phyloP scores from a whole-genome alignment of 2,329 filamentous ascomycete species.

The Diaporthe vexans region DNA sequence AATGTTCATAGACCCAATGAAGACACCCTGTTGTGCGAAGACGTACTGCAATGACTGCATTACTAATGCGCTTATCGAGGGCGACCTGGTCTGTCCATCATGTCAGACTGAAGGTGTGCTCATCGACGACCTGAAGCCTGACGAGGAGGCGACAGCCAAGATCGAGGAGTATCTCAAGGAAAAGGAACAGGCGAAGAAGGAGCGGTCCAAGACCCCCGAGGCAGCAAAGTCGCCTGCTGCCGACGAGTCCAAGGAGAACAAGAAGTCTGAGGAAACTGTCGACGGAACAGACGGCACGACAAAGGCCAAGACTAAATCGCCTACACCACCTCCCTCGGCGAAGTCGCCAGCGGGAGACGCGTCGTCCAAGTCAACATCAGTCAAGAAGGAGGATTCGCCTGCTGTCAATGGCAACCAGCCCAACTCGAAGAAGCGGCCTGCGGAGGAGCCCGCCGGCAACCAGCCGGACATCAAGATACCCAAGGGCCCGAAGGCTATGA shows the following conservation, averaged over 20 bases:
- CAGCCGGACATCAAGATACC: constrained; percentile 76
- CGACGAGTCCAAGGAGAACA: constrained; percentile 46
- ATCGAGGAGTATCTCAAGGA: constrained; percentile 80
- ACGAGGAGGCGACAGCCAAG: constrained; percentile 83
- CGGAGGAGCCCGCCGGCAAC: constrained; percentile 78
- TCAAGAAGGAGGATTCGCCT: constrained; percentile 47
- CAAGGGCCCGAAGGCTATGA: constrained; percentile 76
- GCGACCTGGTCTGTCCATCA: constrained; percentile 94
- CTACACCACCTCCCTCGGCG: constrained; percentile 48
- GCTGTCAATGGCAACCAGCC: constrained; percentile 46
- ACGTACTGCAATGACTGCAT: constrained; percentile 99
- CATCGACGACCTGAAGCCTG: constrained; percentile 89
- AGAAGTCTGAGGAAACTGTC: constrained; percentile 54
- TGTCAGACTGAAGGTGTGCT: constrained; percentile 93
- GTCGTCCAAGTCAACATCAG: constrained; percentile 49
- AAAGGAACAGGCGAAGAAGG: constrained; percentile 66
- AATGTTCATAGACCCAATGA: constrained; percentile 98
- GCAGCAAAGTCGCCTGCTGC: constrained; percentile 51
- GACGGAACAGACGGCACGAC: constrained; percentile 53
- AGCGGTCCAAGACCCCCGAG: constrained; percentile 62
- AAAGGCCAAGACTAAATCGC: constrained; percentile 53
- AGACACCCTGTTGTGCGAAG: constrained; percentile 98
- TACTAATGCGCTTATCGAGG: constrained; percentile 97
- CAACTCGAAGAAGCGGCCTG: constrained; percentile 82
- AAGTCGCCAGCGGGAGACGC: constrained; percentile 48